phyloP scores from a whole-genome alignment of 2,329 filamentous ascomycete species.

The Cercospora sojina region DNA sequence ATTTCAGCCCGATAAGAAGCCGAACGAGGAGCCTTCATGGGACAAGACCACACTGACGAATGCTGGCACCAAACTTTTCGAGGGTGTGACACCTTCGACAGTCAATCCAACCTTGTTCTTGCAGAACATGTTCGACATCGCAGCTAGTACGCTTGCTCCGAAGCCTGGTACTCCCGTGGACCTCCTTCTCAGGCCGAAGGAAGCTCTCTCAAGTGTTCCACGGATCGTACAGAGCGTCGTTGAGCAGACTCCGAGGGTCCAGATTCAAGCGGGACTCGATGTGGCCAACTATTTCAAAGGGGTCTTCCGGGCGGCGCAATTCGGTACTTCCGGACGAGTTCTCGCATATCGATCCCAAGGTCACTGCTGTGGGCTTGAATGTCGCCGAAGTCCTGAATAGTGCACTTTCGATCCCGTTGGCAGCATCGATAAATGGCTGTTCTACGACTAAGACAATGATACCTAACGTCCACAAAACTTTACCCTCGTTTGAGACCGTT shows the following conservation, averaged over 20 bases:
- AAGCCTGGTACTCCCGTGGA: background rate
- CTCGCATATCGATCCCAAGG: background rate
- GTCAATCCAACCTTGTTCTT: background rate
- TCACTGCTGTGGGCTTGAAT: background rate
- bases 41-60: background rate
- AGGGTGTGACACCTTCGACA: background rate
- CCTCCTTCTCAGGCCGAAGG: background rate
- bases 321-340: background rate
- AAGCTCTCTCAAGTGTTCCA: background rate
- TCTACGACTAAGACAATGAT: background rate
- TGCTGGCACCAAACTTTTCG: background rate
- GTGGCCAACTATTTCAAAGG: background rate
- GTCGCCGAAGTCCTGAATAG: background rate
- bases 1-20: background rate
- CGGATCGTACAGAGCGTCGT: background rate
- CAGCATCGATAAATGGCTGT: background rate
- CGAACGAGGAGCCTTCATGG: background rate
- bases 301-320: background rate
- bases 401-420: background rate
- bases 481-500: background rate
- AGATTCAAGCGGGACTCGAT: background rate
- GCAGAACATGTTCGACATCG: background rate
- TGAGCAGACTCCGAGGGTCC: background rate
- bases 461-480: background rate
- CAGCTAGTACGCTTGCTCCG: background rate